Evolutionary conservation across 257 asterid genomes (phyloP), one percentile per base, ranked within the genome.

Genomic region (Solanum rostratum): DNA sequence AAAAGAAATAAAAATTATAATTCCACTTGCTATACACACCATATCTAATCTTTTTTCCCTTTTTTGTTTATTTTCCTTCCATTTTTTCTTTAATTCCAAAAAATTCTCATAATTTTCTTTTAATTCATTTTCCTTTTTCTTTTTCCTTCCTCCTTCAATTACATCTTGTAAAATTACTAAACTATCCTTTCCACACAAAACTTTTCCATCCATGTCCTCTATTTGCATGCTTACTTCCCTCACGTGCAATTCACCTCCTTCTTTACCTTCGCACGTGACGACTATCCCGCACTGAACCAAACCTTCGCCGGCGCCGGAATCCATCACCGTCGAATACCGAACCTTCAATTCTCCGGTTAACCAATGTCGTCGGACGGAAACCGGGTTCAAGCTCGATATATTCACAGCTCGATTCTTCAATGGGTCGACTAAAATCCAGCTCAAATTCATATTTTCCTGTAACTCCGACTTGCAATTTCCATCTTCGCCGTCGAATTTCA

Each of bases 201-300:
- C 85, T 70, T 88, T 91, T 0, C 98, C 98, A n/a, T 95, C 96
- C 89, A 94, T 82, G 84, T 95, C 99, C 93, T 95, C 97, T 85
- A 92, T 87, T 85, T 89, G 95, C 96, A 93, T 71, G 85, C 93
- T 87, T 45, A 92, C 92, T 70, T 93, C 99, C 55, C 90, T 80
- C 88, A 91, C 88, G 39, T 91, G 91, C 87, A 93, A 30, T 3
- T 90, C 95, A 18, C 92, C 90, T 13, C 95, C 94, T 54, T 88
- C 94, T 37, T 87, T 86, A 6, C 92, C 91, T 43, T 93, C 90
- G 89, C 95, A 94, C n/a, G 90, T 89, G 84, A 93, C 91, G 83
- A 90, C 85, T 88, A 90, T 95, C 24, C 89, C 90, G 69, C 91
- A 92, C 85, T 89, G 94, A 3, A 91, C 92, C 30, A 83, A 57